Evolutionary conservation across 2,329 filamentous ascomycete species (phyloP).

Genomic region (Curvularia verruculosa): DNA sequence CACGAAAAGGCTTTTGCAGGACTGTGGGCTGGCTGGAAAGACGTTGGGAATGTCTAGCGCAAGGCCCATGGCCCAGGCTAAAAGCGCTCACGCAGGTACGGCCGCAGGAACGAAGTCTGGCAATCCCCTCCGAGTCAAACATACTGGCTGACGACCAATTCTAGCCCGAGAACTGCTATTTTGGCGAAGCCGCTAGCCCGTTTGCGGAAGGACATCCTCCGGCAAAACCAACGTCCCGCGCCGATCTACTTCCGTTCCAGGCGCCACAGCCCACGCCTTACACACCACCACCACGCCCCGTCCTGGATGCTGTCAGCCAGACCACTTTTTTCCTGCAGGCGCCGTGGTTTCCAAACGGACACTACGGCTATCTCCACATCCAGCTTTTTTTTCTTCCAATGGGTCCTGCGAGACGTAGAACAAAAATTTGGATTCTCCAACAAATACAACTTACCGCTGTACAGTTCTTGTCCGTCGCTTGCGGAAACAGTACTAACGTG

Average conservation of each 20-base stretch:
- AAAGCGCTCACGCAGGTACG: slow-evolving; percentile 22
- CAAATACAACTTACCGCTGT: background rate
- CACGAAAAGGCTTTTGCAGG: slow-evolving; percentile 17
- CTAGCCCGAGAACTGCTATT: slow-evolving; percentile 12
- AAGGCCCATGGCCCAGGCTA: slow-evolving; percentile 17
- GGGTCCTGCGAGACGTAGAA: background rate
- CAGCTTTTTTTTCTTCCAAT: background rate
- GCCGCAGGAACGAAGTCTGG: slow-evolving; percentile 21
- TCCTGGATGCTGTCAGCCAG: slow-evolving; percentile 8
- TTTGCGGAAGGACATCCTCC: slow-evolving; percentile 13
- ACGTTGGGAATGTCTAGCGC: slow-evolving; percentile 17
- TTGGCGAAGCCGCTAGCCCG: slow-evolving; percentile 1
- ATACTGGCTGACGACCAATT: slow-evolving; percentile 13
- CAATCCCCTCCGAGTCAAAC: slow-evolving; percentile 5
- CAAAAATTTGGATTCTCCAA: slow-evolving; percentile 2
- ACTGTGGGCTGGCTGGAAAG: slow-evolving; percentile 9
- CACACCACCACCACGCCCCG: slow-evolving; percentile 3
- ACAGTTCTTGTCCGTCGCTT: background rate
- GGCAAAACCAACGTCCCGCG: slow-evolving; percentile 19
- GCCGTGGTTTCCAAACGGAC: background rate
- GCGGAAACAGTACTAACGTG: slow-evolving; percentile 7
- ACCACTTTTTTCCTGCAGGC: background rate
- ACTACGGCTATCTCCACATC: background rate
- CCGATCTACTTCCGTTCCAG: slow-evolving; percentile 13
- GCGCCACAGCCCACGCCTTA: slow-evolving; percentile 5